Conservation (phyloP, 495 filamentous ascomycete species). For the Penicillium steckii region DNA sequence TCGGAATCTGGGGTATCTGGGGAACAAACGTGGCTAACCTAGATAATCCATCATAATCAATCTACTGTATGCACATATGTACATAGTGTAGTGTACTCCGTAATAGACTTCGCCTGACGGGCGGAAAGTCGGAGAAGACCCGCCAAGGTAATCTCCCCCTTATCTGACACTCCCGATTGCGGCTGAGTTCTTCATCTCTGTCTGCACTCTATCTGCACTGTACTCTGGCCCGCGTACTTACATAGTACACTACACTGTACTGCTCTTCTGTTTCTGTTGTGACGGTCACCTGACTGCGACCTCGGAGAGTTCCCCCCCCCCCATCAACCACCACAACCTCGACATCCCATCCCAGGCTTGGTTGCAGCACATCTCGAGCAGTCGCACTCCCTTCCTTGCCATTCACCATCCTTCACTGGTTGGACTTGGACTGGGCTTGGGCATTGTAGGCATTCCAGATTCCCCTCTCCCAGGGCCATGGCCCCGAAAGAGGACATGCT, state of each 20-base stretch:
- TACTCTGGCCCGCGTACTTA: background rate
- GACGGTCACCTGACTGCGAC: constrained; percentile 33
- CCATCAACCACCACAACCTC: no score
- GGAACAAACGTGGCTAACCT: constrained; percentile 1
- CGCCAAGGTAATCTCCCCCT: constrained; percentile 9
- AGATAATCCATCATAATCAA: background rate
- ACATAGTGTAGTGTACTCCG: no score
- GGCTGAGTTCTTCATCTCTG: background rate
- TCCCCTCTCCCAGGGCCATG: constrained; percentile 40
- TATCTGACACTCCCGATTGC: constrained; percentile 19
- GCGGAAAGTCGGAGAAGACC: background rate
- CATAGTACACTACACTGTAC: no score
- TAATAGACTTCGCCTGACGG: background rate
- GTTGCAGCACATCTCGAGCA: constrained; percentile 12
- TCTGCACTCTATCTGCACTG: background rate
- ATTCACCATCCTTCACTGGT: constrained; percentile 3
- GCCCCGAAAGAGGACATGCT: constrained; percentile 50
- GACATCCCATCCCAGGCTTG: constrained; percentile 6
- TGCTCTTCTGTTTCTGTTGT: no score
- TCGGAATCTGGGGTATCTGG: background rate
- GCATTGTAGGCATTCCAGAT: constrained; percentile 37
- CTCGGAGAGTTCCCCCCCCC: constrained; percentile 6
- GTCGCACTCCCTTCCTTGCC: background rate
- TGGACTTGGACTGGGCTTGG: constrained; percentile 2
- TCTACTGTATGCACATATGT: no score